Evolutionary conservation across 2,329 filamentous ascomycete genomes (phyloP).

Genomic region (Colletotrichum sansevieriae): DNA sequence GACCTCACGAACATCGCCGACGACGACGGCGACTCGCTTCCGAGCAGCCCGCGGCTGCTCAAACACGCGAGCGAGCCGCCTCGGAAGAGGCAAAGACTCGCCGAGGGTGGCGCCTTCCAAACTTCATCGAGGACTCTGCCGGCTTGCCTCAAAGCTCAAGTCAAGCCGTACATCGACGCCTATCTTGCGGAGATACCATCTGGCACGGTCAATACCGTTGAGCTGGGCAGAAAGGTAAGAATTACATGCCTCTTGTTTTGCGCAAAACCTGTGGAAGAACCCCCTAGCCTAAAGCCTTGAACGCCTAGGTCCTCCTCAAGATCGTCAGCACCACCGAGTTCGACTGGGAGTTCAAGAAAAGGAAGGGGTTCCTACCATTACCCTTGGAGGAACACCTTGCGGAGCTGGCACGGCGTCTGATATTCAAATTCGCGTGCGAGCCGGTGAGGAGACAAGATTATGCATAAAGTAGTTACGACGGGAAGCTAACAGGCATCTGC

Average conservation of each 20-base stretch:
- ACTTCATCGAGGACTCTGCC: constrained; percentile 40
- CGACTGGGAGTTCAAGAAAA: constrained; percentile 10
- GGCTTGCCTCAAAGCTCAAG: constrained; percentile 48
- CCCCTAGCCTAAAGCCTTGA: not conserved
- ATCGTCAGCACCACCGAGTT: constrained; percentile 4
- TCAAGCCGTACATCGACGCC: constrained; percentile 50
- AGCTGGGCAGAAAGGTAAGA: constrained; percentile 50
- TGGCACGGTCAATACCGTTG: constrained; percentile 44
- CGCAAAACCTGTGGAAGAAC: constrained; percentile 41
- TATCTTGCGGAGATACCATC: constrained; percentile 45
- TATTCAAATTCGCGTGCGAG: constrained; percentile 3
- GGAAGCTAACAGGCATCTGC: not conserved
- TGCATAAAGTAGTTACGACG: not conserved
- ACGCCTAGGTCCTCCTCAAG: constrained; percentile 19
- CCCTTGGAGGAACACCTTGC: constrained; percentile 17
- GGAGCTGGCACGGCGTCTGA: constrained; percentile 4
- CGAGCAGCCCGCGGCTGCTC: constrained; percentile 19
- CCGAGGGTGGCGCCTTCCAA: constrained; percentile 34
- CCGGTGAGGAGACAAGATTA: constrained; percentile 6
- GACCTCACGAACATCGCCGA: constrained; percentile 44
- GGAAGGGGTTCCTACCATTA: constrained; percentile 24
- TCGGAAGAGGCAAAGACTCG: constrained; percentile 50
- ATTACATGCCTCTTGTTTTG: constrained; percentile 27
- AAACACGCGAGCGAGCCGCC: constrained; percentile 44
- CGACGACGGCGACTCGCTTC: constrained; percentile 39